These are phyloP conservation scores for Stylosanthes scabra DNA, from an alignment of 331 rosid genomes.

Conservation along the genomic window DNA sequence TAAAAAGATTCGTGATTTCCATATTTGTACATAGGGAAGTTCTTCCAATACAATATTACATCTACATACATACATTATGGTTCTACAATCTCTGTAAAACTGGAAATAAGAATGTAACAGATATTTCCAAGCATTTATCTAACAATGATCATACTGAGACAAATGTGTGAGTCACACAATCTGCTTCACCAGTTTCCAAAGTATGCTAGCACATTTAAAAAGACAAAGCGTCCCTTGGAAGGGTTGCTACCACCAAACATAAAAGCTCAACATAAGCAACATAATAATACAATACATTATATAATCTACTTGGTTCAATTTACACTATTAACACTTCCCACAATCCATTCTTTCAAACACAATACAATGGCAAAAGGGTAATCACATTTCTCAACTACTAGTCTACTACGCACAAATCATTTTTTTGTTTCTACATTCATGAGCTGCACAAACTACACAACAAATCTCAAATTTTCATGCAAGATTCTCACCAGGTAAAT, in stretches of 20 bases:
- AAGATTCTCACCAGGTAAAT: constrained; percentile 84
- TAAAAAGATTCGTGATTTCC: too few species aligned
- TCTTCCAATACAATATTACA: too few species aligned
- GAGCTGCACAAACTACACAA: constrained; percentile 45
- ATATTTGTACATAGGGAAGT: too few species aligned
- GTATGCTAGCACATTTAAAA: not conserved
- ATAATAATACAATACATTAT: constrained; percentile 35
- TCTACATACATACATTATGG: too few species aligned
- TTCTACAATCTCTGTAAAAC: too few species aligned
- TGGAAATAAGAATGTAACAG: too few species aligned
- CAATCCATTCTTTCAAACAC: constrained; percentile 44
- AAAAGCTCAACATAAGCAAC: constrained; percentile 40
- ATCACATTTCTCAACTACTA: constrained; percentile 52
- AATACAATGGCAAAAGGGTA: constrained; percentile 40
- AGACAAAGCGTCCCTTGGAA: not conserved
- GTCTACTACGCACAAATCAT: constrained; percentile 60
- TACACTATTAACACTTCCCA: constrained; percentile 50
- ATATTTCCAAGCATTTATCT: too few species aligned
- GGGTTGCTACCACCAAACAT: constrained; percentile 19
- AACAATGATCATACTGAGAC: too few species aligned
- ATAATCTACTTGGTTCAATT: constrained; percentile 41
- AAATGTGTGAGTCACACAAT: not conserved
- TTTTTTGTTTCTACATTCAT: constrained; percentile 41
- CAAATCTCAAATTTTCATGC: constrained; percentile 53
- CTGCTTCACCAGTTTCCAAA: not conserved